Base-by-base conservation (phyloP, 768 basidiomycete species). In the Suillus decipiens region DNA sequence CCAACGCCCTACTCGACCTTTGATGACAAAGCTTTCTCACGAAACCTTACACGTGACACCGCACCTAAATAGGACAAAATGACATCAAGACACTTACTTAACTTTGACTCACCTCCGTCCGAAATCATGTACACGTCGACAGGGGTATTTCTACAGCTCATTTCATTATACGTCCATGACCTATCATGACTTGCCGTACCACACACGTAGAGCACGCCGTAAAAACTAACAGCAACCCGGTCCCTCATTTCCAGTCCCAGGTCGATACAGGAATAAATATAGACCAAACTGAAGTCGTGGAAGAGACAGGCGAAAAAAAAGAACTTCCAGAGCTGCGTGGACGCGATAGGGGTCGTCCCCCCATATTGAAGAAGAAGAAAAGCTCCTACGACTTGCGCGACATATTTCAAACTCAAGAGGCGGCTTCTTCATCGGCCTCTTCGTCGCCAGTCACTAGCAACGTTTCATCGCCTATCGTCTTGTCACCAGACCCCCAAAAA, bases 291-390 rank as follows among this genome's bases (percentile, higher is more conserved):
- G 45, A n/a, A 19, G 39, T 22, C 7, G 19, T 34, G 10, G 42
- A 62, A 39, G 28, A 37, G 19, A 28, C 1, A 34, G 42, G 1
- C 1, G 17, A 42, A 39, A 28, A 22, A 12, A 17, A n/a, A 41
- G 14, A 39, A 22, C 19, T 34, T 37, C 8, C n/a, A 11, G 19
- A 57, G 60, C 60, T 22, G 39, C 11, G 39, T 5, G 56, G 39
- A 7, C 37, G 24, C 17, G 11, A 41, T 31, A 57, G 56, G 56
- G 56, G 39, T 12, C 39, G 10, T 41, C 56, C 55, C 2, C 62
- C 65, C 5, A 73, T 70, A 14, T 63, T 78, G 39, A 77, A 74
- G 62, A 75, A 76, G 63, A 78, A 78, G 64, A 73, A 73, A 66
- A 72, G 75, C 47, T 76, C 73, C 1, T 67, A 64, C 36, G 73